Evolutionary conservation across 768 basidiomycete species (phyloP).

Genomic region (Clitopilus hobsonii): DNA sequence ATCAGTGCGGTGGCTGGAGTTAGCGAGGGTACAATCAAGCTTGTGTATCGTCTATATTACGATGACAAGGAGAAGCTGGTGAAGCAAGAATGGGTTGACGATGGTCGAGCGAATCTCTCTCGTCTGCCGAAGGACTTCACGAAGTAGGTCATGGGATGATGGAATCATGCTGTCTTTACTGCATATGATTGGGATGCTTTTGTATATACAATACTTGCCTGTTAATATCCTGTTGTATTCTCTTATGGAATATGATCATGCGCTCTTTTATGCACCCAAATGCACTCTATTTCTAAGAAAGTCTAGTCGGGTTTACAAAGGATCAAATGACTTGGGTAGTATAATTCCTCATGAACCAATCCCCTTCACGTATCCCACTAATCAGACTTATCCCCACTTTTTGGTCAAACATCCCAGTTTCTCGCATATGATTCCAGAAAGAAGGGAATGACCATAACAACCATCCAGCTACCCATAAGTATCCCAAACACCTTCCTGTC

Average conservation of each 20-base stretch:
- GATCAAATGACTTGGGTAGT: too few relatives aligned
- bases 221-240: not conserved
- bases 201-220: not conserved
- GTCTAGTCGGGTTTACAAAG: too few relatives aligned
- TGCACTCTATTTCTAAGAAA: too few relatives aligned
- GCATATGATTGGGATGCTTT: not conserved
- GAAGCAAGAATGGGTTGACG: slow-evolving; percentile 82
- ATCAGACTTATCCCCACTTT: not conserved
- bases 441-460: not conserved
- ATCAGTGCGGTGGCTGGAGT: slow-evolving; percentile 91
- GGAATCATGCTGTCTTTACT: slow-evolving; percentile 6
- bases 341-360: not conserved
- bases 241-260: not conserved
- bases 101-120: slow-evolving; percentile 60
- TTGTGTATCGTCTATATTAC: slow-evolving; percentile 81
- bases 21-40: slow-evolving; percentile 91
- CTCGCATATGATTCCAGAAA: not conserved
- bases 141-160: slow-evolving; percentile 22
- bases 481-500: not conserved
- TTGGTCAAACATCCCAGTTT: not conserved
- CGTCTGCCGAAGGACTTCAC: slow-evolving; percentile 36
- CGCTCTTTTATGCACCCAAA: not conserved
- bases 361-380: not conserved
- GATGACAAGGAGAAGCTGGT: slow-evolving; percentile 71
- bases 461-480: not conserved